A percentile compares a stretch with the other conserved stretches of the same genome.
These are phyloP conservation scores for Pichia terricola DNA, from an alignment of 1,139 yeast genomes.

Conservation along the genomic window DNA sequence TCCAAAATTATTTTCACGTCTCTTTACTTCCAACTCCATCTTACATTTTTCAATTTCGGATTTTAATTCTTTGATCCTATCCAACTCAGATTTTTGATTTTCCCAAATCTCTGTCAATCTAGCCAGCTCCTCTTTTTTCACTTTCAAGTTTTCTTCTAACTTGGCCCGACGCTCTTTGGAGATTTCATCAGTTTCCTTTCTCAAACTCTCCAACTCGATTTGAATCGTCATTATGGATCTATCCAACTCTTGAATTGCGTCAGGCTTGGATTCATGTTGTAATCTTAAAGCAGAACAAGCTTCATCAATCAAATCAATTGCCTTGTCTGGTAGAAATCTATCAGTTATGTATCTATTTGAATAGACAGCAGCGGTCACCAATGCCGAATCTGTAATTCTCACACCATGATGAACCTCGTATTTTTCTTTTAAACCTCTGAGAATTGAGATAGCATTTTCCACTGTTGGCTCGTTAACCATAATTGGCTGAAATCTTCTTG, in stretches of 20 bases:
- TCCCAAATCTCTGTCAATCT: constrained; percentile 83
- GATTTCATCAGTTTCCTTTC: constrained; percentile 83
- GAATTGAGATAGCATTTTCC: constrained; percentile 81
- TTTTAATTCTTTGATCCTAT: constrained; percentile 67
- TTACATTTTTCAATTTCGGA: constrained; percentile 76
- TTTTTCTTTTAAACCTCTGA: constrained; percentile 86
- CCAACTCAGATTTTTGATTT: constrained; percentile 64
- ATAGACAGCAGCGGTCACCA: constrained; percentile 88
- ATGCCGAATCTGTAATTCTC: constrained; percentile 85
- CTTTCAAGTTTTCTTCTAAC: constrained; percentile 54
- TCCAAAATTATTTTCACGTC: constrained; percentile 78
- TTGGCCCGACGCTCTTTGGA: constrained; percentile 63
- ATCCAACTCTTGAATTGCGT: constrained; percentile 82
- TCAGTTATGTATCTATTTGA: constrained; percentile 89
- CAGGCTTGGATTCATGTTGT: constrained; percentile 96
- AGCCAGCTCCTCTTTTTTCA: constrained; percentile 53
- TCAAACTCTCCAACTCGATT: constrained; percentile 85
- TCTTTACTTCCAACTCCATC: constrained; percentile 71
- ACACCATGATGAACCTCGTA: constrained; percentile 98
- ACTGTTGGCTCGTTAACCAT: constrained; percentile 85
- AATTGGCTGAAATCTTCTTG: constrained; percentile 89
- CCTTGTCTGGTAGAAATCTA: constrained; percentile 88
- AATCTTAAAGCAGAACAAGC: constrained; percentile 91
- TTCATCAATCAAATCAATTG: constrained; percentile 92
- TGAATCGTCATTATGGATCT: constrained; percentile 88